Evolutionary conservation across 1,284 basidiomycete genomes (phyloP).

Genomic region (Boletellus sp.): DNA sequence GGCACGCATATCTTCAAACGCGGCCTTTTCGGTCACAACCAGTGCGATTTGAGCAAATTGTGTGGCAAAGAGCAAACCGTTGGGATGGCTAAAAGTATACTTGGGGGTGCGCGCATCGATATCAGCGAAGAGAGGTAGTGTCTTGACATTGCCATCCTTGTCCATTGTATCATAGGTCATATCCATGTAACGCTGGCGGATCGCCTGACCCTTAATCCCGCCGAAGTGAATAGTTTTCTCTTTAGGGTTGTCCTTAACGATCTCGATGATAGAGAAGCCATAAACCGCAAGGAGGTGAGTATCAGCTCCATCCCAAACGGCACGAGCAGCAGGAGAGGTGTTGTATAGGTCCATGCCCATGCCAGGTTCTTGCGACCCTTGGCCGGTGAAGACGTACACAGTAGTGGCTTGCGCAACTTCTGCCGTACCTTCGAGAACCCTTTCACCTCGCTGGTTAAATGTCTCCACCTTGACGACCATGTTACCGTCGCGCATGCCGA

Average conservation of each 20-base stretch:
- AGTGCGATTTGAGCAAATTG: constrained; percentile 98
- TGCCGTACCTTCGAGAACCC: constrained; percentile 88
- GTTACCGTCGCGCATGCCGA: constrained; percentile 88
- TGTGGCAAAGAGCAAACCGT: constrained; percentile 93
- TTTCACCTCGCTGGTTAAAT: constrained; percentile 81
- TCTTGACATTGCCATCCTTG: constrained; percentile 92
- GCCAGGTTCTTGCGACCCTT: constrained; percentile 96
- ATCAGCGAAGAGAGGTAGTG: constrained; percentile 90
- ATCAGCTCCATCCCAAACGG: constrained; percentile 97
- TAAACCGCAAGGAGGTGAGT: constrained; percentile 90
- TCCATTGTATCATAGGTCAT: constrained; percentile 98
- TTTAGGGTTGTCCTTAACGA: constrained; percentile 96
- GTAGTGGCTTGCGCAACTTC: constrained; percentile 92
- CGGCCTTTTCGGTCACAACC: constrained; percentile 95
- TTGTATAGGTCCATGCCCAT: constrained; percentile 99
- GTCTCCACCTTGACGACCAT: constrained; percentile 92
- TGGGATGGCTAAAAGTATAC: constrained; percentile 96
- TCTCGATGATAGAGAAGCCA: constrained; percentile 97
- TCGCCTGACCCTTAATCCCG: constrained; percentile 97
- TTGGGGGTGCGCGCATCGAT: constrained; percentile 89
- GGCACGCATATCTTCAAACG: constrained; percentile 96
- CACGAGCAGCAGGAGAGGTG: constrained; percentile 86
- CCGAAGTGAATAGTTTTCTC: constrained; percentile 98
- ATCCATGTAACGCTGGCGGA: constrained; percentile 97
- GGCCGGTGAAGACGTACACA: constrained; percentile 97